Conservation (phyloP, 306 rosid species). For the Comarum palustre region DNA sequence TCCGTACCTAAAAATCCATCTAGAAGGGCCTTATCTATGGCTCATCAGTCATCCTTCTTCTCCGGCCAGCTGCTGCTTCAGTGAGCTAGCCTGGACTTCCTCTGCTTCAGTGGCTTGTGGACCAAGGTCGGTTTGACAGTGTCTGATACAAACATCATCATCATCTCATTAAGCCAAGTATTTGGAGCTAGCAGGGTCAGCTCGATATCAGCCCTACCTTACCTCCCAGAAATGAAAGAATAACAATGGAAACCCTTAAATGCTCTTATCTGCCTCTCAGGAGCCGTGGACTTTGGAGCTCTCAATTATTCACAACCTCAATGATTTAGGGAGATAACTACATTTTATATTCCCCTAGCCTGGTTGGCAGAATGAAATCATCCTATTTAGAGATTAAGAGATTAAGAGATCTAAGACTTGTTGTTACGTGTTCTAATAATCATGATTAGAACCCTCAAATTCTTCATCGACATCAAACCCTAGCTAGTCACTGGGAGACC, state of each 20-base stretch:
- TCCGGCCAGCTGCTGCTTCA: too few species aligned
- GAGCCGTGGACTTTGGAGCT: slow-evolving; percentile 11
- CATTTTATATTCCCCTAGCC: neutral
- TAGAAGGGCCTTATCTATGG: too few species aligned
- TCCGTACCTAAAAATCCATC: too few species aligned
- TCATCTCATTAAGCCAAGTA: neutral
- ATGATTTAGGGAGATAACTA: slow-evolving; percentile 30
- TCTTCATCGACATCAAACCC: neutral
- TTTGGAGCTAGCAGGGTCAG: neutral
- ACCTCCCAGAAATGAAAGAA: neutral
- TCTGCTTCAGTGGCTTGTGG: slow-evolving; percentile 21
- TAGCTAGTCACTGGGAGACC: neutral
- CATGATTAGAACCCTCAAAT: slow-evolving; percentile 18
- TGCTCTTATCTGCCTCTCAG: neutral
- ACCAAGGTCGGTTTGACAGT: slow-evolving; percentile 61
- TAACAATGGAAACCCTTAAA: neutral
- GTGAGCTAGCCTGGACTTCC: neutral
- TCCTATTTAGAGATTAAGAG: neutral
- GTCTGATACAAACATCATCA: neutral
- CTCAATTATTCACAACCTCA: slow-evolving; percentile 23
- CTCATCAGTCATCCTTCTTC: too few species aligned
- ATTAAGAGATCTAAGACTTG: neutral
- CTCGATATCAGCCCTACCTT: slow-evolving; percentile 10
- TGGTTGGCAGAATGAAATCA: slow-evolving; percentile 5
- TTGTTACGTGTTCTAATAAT: neutral